phyloP scores from a whole-genome alignment of 2,329 filamentous ascomycete species.

The Fusarium denticulatum region DNA sequence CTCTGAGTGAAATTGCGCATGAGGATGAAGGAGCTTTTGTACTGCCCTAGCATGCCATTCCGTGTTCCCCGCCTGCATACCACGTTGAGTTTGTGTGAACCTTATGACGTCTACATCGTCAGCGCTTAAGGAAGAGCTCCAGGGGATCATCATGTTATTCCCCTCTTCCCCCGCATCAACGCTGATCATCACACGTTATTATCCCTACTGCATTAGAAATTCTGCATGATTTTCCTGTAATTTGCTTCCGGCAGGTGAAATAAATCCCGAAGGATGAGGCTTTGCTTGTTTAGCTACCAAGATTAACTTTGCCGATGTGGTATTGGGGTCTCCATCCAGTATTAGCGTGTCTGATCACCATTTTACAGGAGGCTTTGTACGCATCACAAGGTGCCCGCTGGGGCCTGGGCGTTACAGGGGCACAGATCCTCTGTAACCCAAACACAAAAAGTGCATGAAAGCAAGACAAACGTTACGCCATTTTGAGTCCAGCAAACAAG shows the following conservation, averaged over 20 bases:
- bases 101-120: conserved; percentile 17
- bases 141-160: neutral
- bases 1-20: neutral
- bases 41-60: neutral
- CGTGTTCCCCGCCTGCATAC: conserved; percentile 1
- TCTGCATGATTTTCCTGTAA: neutral
- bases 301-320: conserved; percentile 13
- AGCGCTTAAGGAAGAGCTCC: neutral
- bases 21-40: neutral
- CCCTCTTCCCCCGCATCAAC: conserved; percentile 1
- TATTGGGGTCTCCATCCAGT: neutral
- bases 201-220: neutral
- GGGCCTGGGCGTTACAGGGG: neutral
- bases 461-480: neutral
- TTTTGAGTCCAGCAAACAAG: neutral
- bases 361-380: neutral
- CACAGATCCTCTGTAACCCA: neutral
- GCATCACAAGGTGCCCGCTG: neutral
- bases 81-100: neutral
- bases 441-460: neutral
- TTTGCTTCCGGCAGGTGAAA: neutral
- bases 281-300: neutral
- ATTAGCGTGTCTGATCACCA: neutral
- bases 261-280: conserved; percentile 13
- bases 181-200: conserved; percentile 11